Evolutionary conservation across 2,329 filamentous ascomycete species (phyloP).

Genomic region (Alternaria atra): DNA sequence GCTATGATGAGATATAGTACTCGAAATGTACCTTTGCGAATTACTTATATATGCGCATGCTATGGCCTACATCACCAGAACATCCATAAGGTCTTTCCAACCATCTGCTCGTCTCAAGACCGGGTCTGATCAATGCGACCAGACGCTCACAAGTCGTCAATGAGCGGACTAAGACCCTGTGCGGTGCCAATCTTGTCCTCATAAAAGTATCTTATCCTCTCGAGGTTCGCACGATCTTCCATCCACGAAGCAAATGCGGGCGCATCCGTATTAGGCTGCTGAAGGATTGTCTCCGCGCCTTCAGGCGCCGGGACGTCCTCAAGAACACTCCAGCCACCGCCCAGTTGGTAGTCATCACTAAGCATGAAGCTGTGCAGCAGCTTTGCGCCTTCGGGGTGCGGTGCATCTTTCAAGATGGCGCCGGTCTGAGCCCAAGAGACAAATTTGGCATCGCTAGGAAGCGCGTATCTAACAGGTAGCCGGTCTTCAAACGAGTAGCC

Average conservation of each 20-base stretch:
- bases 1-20: too few species aligned
- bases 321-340: constrained; percentile 50
- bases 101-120: too few species aligned
- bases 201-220: constrained; percentile 55
- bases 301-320: constrained; percentile 40
- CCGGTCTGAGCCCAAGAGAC: constrained; percentile 61
- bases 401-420: constrained; percentile 60
- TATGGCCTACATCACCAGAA: too few species aligned
- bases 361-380: constrained; percentile 60
- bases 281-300: constrained; percentile 41
- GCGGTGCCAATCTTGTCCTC: constrained; percentile 56
- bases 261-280: constrained; percentile 49
- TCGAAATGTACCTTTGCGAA: too few species aligned
- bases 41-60: too few species aligned
- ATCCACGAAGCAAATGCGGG: constrained; percentile 55
- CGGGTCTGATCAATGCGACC: too few species aligned
- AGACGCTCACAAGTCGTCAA: constrained; percentile 20
- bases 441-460: constrained; percentile 52
- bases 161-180: constrained; percentile 54
- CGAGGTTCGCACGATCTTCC: constrained; percentile 53
- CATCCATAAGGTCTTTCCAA: too few species aligned
- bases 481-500: not conserved
- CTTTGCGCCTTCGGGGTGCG: constrained; percentile 62
- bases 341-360: constrained; percentile 52
- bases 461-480: constrained; percentile 3